Evolutionary conservation across 1,284 basidiomycete genomes (phyloP).

Genomic region (Meira nashicola): DNA sequence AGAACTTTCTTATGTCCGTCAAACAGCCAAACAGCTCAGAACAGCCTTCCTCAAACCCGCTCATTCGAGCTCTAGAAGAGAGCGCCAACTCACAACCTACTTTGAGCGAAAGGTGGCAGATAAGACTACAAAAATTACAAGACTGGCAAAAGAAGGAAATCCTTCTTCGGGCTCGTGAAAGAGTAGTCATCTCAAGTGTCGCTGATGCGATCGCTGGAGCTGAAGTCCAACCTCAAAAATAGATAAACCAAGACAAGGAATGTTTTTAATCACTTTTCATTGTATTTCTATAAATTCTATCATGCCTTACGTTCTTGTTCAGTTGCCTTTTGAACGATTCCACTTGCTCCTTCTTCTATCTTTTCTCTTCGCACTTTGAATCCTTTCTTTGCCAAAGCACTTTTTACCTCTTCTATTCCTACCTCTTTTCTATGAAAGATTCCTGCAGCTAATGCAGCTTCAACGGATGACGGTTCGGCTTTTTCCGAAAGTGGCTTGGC

Average conservation of each 20-base stretch:
- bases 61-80: constrained; percentile 12
- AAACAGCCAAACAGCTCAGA: neutral
- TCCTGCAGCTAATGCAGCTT: constrained; percentile 92
- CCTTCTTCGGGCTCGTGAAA: neutral
- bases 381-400: constrained; percentile 37
- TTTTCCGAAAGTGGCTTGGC: constrained; percentile 58
- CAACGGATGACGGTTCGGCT: constrained; percentile 56
- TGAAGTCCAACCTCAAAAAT: neutral
- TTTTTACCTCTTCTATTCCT: constrained; percentile 56
- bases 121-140: too few species aligned
- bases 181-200: neutral
- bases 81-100: neutral
- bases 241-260: neutral
- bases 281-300: neutral
- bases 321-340: constrained; percentile 16
- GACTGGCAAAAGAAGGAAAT: constrained; percentile 1
- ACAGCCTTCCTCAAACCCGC: neutral
- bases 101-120: neutral
- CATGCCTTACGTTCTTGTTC: neutral
- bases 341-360: constrained; percentile 27
- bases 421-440: constrained; percentile 95
- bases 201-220: neutral
- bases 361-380: constrained; percentile 37
- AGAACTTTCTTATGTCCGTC: neutral
- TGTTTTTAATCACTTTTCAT: neutral